Conservation (phyloP, 2,329 filamentous ascomycete species). For the Paramyrothecium sp. region DNA sequence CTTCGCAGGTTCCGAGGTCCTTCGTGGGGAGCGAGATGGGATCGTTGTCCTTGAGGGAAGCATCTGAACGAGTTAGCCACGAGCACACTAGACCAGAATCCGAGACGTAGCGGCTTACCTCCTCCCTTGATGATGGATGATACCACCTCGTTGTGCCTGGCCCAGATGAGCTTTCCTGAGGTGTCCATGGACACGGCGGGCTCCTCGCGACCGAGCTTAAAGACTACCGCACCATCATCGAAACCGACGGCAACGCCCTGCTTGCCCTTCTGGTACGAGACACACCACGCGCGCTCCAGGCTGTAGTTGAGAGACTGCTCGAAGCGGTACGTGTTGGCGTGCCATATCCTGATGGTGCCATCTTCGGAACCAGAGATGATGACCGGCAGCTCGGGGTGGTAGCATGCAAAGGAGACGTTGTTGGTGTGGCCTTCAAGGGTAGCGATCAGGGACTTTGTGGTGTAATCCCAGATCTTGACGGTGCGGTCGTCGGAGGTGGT, state of each 20-base stretch:
- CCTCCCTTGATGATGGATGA: constrained; percentile 93
- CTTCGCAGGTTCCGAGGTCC: constrained; percentile 92
- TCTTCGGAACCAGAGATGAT: constrained; percentile 98
- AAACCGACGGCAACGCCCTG: constrained; percentile 95
- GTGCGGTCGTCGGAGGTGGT: constrained; percentile 96
- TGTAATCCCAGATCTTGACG: constrained; percentile 99
- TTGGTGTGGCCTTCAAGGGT: constrained; percentile 96
- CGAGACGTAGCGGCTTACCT: constrained; percentile 44
- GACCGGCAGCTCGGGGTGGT: constrained; percentile 93
- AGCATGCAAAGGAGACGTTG: constrained; percentile 97
- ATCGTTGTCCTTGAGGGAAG: constrained; percentile 81
- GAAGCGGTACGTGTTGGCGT: constrained; percentile 93
- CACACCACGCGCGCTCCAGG: constrained; percentile 95
- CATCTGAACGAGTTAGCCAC: constrained; percentile 52
- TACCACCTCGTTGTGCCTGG: constrained; percentile 90
- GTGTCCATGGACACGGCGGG: constrained; percentile 97
- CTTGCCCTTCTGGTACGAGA: constrained; percentile 90
- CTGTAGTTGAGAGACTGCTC: constrained; percentile 97
- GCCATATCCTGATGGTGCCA: constrained; percentile 97
- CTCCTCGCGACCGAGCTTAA: constrained; percentile 96
- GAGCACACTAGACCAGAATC: neutral
- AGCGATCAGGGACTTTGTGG: constrained; percentile 93
- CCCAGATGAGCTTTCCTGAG: constrained; percentile 95
- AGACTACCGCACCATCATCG: constrained; percentile 94
- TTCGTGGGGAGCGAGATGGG: constrained; percentile 86